phyloP scores from a whole-genome alignment of 2,329 filamentous ascomycete genomes.

The Pseudogymnoascus sp. region DNA sequence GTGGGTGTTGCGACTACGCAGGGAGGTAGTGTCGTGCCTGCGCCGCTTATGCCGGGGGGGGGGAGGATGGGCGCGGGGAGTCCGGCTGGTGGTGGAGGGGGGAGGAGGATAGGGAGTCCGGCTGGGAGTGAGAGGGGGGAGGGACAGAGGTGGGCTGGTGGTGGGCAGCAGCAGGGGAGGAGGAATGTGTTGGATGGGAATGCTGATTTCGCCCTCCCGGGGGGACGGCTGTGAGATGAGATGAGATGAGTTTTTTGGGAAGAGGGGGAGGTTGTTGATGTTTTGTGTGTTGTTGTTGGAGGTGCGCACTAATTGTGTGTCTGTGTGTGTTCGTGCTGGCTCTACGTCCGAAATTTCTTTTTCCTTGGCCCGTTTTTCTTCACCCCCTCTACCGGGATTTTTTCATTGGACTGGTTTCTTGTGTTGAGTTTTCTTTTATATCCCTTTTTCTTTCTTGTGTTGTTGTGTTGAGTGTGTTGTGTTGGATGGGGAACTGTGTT shows the following conservation, averaged over 20 bases:
- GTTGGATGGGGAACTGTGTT: too few species aligned
- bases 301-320: neutral
- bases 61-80: neutral
- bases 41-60: conserved; percentile 23
- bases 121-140: conserved; percentile 70
- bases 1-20: too few species aligned
- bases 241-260: too few species aligned
- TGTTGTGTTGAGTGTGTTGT: neutral
- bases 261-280: neutral
- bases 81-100: neutral
- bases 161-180: neutral
- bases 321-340: neutral
- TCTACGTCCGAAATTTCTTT: neutral
- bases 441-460: neutral
- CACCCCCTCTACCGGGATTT: too few species aligned
- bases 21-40: too few species aligned
- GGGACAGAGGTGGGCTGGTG: conserved; percentile 66
- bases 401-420: neutral
- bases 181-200: conserved; percentile 60
- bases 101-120: conserved; percentile 47
- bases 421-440: neutral
- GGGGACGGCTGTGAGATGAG: conserved; percentile 18
- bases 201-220: conserved; percentile 73
- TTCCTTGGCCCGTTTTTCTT: too few species aligned
- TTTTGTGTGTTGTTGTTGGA: neutral